These are phyloP conservation scores for Exophiala spinifera DNA, from an alignment of 2,329 filamentous ascomycete genomes.

Conservation along the genomic window DNA sequence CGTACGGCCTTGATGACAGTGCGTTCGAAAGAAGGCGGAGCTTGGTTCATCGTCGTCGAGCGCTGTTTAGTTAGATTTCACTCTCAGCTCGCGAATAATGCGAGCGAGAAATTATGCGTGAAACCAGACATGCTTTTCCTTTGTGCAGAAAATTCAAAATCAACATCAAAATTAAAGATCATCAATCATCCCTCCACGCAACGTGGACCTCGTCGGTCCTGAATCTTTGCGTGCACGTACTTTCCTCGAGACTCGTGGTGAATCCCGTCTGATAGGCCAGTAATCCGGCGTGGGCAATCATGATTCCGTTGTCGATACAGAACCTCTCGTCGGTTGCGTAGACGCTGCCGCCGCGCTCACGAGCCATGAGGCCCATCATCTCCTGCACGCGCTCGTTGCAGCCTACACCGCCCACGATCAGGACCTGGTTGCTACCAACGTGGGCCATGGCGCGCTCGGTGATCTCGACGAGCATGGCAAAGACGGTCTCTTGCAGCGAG, in stretches of 20 bases:
- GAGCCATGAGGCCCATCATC: slow-evolving; percentile 98
- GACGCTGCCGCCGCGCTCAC: slow-evolving; percentile 80
- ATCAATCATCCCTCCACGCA: slow-evolving; percentile 65
- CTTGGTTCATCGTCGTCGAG: too few species aligned
- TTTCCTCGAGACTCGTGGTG: slow-evolving; percentile 69
- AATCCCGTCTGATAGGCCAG: slow-evolving; percentile 81
- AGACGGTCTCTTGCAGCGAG: slow-evolving; percentile 91
- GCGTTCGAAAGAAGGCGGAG: neutral
- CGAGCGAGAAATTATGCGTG: too few species aligned
- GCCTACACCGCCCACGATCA: slow-evolving; percentile 93
- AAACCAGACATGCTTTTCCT: too few species aligned
- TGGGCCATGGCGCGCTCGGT: slow-evolving; percentile 98
- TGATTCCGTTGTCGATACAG: slow-evolving; percentile 98
- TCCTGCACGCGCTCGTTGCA: slow-evolving; percentile 92
- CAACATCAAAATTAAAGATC: too few species aligned
- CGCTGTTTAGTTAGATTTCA: too few species aligned
- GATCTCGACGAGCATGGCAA: slow-evolving; percentile 96
- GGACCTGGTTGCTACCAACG: slow-evolving; percentile 82
- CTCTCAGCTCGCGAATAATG: too few species aligned
- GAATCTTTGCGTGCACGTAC: slow-evolving; percentile 79
- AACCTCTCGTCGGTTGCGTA: slow-evolving; percentile 96
- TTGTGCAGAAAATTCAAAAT: too few species aligned
- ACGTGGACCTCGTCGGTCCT: slow-evolving; percentile 78
- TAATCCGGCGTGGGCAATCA: slow-evolving; percentile 96
- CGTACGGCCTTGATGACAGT: neutral